These are phyloP conservation scores for Actinomucor elegans DNA, from an alignment of 371 early-diverging fungal species.

Conservation along the genomic window DNA sequence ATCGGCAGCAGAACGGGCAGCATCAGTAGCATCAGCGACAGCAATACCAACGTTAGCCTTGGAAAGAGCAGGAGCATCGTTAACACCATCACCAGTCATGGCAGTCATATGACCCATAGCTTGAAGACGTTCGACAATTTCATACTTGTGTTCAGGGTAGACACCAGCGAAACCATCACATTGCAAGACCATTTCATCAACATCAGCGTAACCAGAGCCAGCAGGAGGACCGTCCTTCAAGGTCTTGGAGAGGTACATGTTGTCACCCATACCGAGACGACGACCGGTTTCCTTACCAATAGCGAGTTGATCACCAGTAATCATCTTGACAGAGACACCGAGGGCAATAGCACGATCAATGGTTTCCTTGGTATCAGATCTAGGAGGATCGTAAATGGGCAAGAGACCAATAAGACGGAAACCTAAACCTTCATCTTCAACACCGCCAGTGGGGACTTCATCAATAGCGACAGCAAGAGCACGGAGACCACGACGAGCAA, in stretches of 20 bases:
- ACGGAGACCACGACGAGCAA: slow-evolving; percentile 84
- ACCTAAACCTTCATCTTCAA: slow-evolving; percentile 53
- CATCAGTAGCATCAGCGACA: slow-evolving; percentile 81
- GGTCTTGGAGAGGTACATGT: slow-evolving; percentile 76
- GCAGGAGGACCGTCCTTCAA: slow-evolving; percentile 73
- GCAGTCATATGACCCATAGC: slow-evolving; percentile 78
- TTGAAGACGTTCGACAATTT: slow-evolving; percentile 92
- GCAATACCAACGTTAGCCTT: slow-evolving; percentile 85
- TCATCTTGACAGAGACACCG: slow-evolving; percentile 94
- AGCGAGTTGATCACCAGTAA: slow-evolving; percentile 94
- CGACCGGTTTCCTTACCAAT: slow-evolving; percentile 89
- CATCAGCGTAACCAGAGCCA: slow-evolving; percentile 69
- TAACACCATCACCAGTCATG: slow-evolving; percentile 97
- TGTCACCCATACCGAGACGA: slow-evolving; percentile 74
- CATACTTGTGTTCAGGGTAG: slow-evolving; percentile 93
- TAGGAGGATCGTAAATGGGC: slow-evolving; percentile 90
- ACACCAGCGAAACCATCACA: slow-evolving; percentile 91
- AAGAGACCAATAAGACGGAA: slow-evolving; percentile 66
- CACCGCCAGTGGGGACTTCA: slow-evolving; percentile 54
- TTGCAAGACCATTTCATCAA: slow-evolving; percentile 80
- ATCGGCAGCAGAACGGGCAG: slow-evolving; percentile 77
- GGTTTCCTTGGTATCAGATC: slow-evolving; percentile 80
- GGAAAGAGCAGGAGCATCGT: slow-evolving; percentile 94
- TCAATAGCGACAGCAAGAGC: slow-evolving; percentile 78
- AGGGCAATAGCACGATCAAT: slow-evolving; percentile 84